Evolutionary conservation across 129 eudicot species (phyloP).

Genomic region (Erigeron canadensis): DNA sequence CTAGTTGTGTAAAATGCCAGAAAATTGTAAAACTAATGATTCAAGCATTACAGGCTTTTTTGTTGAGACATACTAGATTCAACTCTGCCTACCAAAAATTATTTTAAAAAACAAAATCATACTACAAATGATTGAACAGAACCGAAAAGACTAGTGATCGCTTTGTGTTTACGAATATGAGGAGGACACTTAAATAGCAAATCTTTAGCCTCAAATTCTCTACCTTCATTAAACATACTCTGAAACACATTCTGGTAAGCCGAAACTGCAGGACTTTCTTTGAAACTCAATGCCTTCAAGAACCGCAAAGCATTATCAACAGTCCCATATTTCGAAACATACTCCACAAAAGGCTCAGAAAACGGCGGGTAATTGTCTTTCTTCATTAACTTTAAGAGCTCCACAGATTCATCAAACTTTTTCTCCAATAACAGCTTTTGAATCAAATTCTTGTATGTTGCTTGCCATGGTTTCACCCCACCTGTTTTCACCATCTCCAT

Average conservation of each 20-base stretch:
- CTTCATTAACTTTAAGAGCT: conserved; percentile 68
- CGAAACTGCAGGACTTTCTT: conserved; percentile 56
- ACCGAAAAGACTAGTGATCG: conserved; percentile 61
- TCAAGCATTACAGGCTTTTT: too few species aligned
- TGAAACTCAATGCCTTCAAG: conserved; percentile 47
- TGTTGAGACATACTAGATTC: too few species aligned
- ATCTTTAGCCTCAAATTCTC: conserved; percentile 83
- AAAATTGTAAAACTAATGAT: too few species aligned
- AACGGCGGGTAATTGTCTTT: conserved; percentile 73
- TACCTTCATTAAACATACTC: conserved; percentile 66
- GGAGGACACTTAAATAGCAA: conserved; percentile 68
- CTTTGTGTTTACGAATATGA: conserved; percentile 61
- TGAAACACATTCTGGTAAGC: conserved; percentile 58
- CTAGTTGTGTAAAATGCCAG: too few species aligned
- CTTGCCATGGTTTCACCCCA: conserved; percentile 82
- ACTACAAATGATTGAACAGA: conserved; percentile 35
- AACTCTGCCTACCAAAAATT: too few species aligned
- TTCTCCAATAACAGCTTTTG: conserved; percentile 56
- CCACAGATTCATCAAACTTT: conserved; percentile 74
- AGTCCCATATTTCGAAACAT: conserved; percentile 62
- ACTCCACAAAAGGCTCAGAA: conserved; percentile 53
- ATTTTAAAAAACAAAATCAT: neutral
- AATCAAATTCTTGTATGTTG: conserved; percentile 71
- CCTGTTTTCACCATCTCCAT: conserved; percentile 58
- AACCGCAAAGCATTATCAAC: conserved; percentile 69